Conservation (phyloP, 768 basidiomycete species). For the Serendipita indica region DNA sequence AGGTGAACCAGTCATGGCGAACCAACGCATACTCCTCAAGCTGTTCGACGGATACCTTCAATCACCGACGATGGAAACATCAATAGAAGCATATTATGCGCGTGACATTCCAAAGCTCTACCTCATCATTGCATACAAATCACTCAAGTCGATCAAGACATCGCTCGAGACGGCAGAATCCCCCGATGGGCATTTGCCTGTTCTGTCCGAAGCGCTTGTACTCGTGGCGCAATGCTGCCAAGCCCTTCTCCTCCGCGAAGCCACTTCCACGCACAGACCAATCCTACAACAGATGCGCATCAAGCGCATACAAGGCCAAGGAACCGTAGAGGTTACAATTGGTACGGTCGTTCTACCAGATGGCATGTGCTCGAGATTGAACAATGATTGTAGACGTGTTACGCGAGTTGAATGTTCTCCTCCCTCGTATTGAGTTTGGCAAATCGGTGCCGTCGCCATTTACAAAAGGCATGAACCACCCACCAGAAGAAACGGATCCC, state of each 20-base stretch:
- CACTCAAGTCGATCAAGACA: conserved; percentile 62
- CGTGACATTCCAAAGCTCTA: conserved; percentile 22
- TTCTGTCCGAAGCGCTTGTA: conserved; percentile 63
- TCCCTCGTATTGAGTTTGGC: conserved; percentile 74
- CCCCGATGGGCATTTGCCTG: conserved; percentile 55
- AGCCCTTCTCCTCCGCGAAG: conserved; percentile 43
- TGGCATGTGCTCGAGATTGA: too few species aligned
- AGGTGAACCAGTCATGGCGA: conserved; percentile 63
- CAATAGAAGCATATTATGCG: not conserved
- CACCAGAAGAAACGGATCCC: conserved; percentile 22
- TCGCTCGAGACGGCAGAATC: conserved; percentile 1
- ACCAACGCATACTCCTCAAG: conserved; percentile 79
- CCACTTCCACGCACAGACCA: conserved; percentile 17
- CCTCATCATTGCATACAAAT: conserved; percentile 77
- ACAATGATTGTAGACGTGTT: conserved; percentile 41
- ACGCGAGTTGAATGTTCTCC: conserved; percentile 58
- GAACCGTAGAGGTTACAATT: conserved; percentile 40
- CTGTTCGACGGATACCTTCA: conserved; percentile 75
- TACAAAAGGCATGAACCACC: conserved; percentile 1
- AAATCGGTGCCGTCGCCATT: conserved; percentile 32
- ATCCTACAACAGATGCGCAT: not conserved
- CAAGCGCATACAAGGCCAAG: conserved; percentile 13
- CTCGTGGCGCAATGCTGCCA: conserved; percentile 63
- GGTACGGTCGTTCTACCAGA: conserved; percentile 26
- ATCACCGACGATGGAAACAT: not conserved